These are phyloP conservation scores for Thelephora aurantiotincta DNA, from an alignment of 768 basidiomycete genomes.

Conservation along the genomic window DNA sequence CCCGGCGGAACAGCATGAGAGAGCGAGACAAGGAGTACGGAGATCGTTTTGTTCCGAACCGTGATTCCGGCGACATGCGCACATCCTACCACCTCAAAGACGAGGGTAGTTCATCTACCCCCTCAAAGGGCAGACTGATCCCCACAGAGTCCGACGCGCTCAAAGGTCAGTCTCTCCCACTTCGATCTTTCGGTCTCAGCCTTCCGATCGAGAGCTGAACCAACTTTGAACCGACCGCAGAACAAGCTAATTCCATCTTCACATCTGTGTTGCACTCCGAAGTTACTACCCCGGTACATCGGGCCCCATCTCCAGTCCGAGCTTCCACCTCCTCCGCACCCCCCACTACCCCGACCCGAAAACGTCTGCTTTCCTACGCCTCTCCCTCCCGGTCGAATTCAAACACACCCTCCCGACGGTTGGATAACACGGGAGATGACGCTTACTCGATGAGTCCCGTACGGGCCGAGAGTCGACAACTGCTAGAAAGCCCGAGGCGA, in stretches of 20 bases:
- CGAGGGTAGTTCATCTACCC: conserved; percentile 23
- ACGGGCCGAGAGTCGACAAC: conserved; percentile 62
- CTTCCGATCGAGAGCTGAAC: background rate
- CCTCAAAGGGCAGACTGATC: conserved; percentile 25
- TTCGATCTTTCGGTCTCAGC: conserved; percentile 5
- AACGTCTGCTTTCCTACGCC: conserved; percentile 56
- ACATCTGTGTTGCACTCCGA: conserved; percentile 63
- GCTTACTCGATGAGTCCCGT: conserved; percentile 88
- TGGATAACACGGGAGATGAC: conserved; percentile 79
- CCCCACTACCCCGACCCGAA: conserved; percentile 31
- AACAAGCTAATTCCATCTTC: conserved; percentile 79
- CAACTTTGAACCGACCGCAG: conserved; percentile 19
- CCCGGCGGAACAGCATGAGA: conserved; percentile 14
- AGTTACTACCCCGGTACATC: conserved; percentile 54
- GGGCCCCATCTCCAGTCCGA: conserved; percentile 42
- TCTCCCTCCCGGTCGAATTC: conserved; percentile 42
- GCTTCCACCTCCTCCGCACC: conserved; percentile 14
- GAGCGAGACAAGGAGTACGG: conserved; percentile 20
- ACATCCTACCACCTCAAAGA: conserved; percentile 49
- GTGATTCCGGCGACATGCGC: conserved; percentile 45
- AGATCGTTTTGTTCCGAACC: conserved; percentile 50
- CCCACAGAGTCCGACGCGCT: conserved; percentile 30
- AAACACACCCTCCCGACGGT: conserved; percentile 36
- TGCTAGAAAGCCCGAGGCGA: conserved; percentile 77
- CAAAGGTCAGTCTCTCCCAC: conserved; percentile 18